These are phyloP conservation scores for Blastomyces silverae DNA, from an alignment of 2,329 filamentous ascomycete species.

Conservation along the genomic window DNA sequence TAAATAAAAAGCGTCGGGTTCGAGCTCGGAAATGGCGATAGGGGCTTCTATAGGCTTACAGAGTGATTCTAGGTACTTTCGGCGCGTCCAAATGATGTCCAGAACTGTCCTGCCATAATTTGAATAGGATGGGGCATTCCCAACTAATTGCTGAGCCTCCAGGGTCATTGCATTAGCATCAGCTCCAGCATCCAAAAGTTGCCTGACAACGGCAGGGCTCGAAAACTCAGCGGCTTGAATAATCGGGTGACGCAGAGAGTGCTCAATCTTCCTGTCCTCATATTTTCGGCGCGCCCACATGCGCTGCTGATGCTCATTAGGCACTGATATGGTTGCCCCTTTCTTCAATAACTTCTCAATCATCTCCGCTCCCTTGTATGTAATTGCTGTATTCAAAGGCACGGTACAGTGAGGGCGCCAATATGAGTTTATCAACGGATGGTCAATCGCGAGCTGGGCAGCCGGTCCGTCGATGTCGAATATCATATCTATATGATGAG, in stretches of 20 bases:
- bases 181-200: constrained; percentile 57
- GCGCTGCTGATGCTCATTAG: constrained; percentile 38
- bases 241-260: constrained; percentile 56
- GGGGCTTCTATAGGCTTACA: constrained; percentile 26
- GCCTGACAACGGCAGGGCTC: constrained; percentile 48
- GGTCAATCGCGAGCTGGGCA: constrained; percentile 55
- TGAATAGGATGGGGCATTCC: constrained; percentile 24
- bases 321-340: constrained; percentile 54
- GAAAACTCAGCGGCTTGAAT: constrained; percentile 52
- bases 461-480: constrained; percentile 51
- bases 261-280: constrained; percentile 47
- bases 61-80: constrained; percentile 46
- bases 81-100: constrained; percentile 52
- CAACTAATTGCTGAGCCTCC: constrained; percentile 26
- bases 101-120: constrained; percentile 46
- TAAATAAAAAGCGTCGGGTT: constrained; percentile 46
- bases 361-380: constrained; percentile 44
- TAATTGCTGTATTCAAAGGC: constrained; percentile 2
- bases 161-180: constrained; percentile 57
- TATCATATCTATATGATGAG: constrained; percentile 34
- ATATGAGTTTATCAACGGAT: constrained; percentile 50
- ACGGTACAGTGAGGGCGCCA: constrained; percentile 50
- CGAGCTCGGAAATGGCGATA: constrained; percentile 3
- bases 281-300: constrained; percentile 32
- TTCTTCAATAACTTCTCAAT: constrained; percentile 55